Percentiles rank a stretch among this genome's conserved stretches.
phyloP scores from a whole-genome alignment of 495 filamentous ascomycete genomes.

The Neurospora tetrasperma region DNA sequence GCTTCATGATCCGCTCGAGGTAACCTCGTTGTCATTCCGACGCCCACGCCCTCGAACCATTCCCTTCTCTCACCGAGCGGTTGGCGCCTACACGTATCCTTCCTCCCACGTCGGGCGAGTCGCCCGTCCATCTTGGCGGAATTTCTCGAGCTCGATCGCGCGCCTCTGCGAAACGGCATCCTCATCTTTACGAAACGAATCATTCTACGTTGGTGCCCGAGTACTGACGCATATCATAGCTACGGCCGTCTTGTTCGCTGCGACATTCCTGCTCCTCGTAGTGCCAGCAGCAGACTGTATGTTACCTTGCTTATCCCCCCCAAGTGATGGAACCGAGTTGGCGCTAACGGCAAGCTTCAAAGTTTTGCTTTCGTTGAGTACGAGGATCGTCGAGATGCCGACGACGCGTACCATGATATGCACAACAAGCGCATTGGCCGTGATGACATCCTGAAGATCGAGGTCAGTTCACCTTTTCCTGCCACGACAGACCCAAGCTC shows the following conservation, averaged over 20 bases:
- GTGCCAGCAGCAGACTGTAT: constrained; percentile 87
- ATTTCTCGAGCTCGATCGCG: constrained; percentile 18
- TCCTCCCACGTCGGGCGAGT: constrained; percentile 28
- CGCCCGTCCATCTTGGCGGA: constrained; percentile 25
- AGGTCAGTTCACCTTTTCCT: constrained; percentile 48
- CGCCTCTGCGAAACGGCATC: constrained; percentile 14
- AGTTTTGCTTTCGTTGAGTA: constrained; percentile 99
- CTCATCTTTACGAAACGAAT: constrained; percentile 12
- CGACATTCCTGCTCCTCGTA: constrained; percentile 93
- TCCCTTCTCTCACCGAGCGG: constrained; percentile 44
- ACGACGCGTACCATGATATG: constrained; percentile 99
- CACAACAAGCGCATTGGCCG: constrained; percentile 97
- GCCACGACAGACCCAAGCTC: not conserved
- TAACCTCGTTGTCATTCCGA: constrained; percentile 19
- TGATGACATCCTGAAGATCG: constrained; percentile 95
- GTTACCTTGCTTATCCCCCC: constrained; percentile 28
- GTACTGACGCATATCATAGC: constrained; percentile 39
- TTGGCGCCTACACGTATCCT: constrained; percentile 32
- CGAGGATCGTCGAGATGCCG: constrained; percentile 95
- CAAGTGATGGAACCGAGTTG: not conserved
- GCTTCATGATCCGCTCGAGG: constrained; percentile 17
- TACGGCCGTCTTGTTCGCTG: constrained; percentile 98
- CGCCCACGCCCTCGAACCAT: constrained; percentile 24
- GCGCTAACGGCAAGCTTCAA: constrained; percentile 2
- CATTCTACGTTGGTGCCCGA: constrained; percentile 11